Percentiles rank a stretch among this genome's conserved stretches.
phyloP scores from a whole-genome alignment of 1,284 basidiomycete species.

The Ceratobasidium sp. region DNA sequence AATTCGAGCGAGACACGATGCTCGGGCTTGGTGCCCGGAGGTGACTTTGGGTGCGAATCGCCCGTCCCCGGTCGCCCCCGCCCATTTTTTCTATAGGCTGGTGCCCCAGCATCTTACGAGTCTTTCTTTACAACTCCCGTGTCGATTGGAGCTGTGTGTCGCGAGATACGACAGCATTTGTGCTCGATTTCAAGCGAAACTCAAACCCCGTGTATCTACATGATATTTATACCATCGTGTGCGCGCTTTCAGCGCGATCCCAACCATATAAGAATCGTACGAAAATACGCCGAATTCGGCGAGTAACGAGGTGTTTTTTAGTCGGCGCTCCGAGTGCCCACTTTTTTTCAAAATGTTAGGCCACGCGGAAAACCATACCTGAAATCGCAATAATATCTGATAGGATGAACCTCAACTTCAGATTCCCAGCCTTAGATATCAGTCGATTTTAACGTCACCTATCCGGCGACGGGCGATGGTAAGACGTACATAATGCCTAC shows the following conservation, averaged over 20 bases:
- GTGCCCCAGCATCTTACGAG: neutral
- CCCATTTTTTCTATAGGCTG: neutral
- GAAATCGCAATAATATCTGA: conserved; percentile 15
- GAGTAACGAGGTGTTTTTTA: neutral
- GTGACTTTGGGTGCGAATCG: neutral
- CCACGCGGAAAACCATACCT: neutral
- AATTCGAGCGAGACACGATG: neutral
- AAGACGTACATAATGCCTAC: too few relatives aligned
- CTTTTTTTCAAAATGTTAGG: neutral
- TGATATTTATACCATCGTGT: neutral
- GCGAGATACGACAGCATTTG: neutral
- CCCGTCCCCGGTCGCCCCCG: neutral
- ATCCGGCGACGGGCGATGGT: too few relatives aligned
- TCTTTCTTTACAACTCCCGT: neutral
- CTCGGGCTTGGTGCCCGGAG: neutral
- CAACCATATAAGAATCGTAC: neutral
- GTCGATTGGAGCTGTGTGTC: neutral
- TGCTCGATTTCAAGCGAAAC: neutral
- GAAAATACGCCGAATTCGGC: neutral
- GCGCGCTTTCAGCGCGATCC: neutral
- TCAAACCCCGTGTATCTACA: neutral
- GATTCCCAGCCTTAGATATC: too few relatives aligned
- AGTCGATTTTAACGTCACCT: too few relatives aligned
- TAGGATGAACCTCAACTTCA: too few relatives aligned
- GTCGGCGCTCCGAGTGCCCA: neutral